These are phyloP conservation scores for Salix exigua DNA, from an alignment of 345 rosid genomes.

Conservation along the genomic window DNA sequence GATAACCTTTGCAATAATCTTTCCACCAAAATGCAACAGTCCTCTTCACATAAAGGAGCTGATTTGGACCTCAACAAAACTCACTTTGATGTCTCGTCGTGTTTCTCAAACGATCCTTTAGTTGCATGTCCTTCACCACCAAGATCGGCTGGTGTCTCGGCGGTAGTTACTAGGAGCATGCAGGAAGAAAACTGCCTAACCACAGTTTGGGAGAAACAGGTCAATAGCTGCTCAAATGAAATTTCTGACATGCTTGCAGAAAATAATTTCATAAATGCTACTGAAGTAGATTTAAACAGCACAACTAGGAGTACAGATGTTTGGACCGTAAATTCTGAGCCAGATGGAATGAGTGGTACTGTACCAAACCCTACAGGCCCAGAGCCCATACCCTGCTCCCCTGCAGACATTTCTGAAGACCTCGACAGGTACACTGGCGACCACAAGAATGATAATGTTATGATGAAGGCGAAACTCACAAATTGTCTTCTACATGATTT, in stretches of 20 bases:
- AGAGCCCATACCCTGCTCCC: conserved; percentile 13
- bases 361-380: not conserved
- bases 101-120: conserved; percentile 19
- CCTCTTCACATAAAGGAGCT: conserved; percentile 10
- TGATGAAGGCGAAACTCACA: conserved; percentile 9
- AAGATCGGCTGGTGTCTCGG: conserved; percentile 15
- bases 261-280: conserved; percentile 8
- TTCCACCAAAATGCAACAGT: conserved; percentile 14
- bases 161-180: conserved; percentile 3
- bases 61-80: conserved; percentile 39
- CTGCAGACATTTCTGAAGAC: conserved; percentile 8
- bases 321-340: not conserved
- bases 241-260: conserved; percentile 10
- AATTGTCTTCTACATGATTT: not conserved
- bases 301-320: conserved; percentile 2
- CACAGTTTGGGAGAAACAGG: conserved; percentile 3
- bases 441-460: conserved; percentile 14
- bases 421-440: conserved; percentile 16
- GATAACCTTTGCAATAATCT: conserved; percentile 1
- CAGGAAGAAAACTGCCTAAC: conserved; percentile 14
- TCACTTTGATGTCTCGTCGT: conserved; percentile 30
- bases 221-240: conserved; percentile 1
- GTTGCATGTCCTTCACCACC: conserved; percentile 17
- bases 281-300: conserved; percentile 7
- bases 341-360: not conserved